Base-by-base conservation (phyloP, 2,329 filamentous ascomycete genomes). In the Apiospora phragmitis region DNA sequence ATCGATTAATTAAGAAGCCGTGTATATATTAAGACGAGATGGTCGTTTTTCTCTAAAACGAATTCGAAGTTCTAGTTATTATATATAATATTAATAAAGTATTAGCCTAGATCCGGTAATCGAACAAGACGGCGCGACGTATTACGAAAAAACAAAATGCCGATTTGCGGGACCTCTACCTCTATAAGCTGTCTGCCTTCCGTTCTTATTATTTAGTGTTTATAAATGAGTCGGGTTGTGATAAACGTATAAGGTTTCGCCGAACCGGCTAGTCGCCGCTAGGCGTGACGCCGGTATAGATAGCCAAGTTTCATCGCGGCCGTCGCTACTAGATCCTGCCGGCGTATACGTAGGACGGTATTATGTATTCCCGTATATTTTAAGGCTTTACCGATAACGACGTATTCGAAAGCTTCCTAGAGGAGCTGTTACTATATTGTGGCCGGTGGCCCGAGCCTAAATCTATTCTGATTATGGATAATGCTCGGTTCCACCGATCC, bases 231-330 rank as follows among this genome's bases (percentile, higher is more conserved):
- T 80, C 79, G 67, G 75, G 77, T 12, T 80, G 74, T 72, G 76
- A 81, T 71, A 79, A 78, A 71, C 74, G 75, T 4, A 72, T 76
- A 65, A 75, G 78, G 9, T 80, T 78, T 70, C 73, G 80, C 69
- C 73, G 77, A 24, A 81, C 71, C n/a, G 76, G 76, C 5, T 83
- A 76, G 80, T 78, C 77, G 68, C 79, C 77, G 21, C 67, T 71
- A 18, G 74, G 77, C 7, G 69, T 74, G 59, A 74, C 74, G 21
- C 75, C 75, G 21, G 70, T 75, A 2, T 51, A 77, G 70, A 67
- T 76, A 7, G 68, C 72, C 26, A 68, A 49, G 26, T 74, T 75
- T 42, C 59, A 74, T 66, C 71, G 69, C 41, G 71, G 68, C 35
- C 67, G 66, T 24, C 62, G 72, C 65, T 73, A 70, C 41, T 51